Conservation (phyloP, 306 rosid genomes). For the Alnus glutinosa region DNA sequence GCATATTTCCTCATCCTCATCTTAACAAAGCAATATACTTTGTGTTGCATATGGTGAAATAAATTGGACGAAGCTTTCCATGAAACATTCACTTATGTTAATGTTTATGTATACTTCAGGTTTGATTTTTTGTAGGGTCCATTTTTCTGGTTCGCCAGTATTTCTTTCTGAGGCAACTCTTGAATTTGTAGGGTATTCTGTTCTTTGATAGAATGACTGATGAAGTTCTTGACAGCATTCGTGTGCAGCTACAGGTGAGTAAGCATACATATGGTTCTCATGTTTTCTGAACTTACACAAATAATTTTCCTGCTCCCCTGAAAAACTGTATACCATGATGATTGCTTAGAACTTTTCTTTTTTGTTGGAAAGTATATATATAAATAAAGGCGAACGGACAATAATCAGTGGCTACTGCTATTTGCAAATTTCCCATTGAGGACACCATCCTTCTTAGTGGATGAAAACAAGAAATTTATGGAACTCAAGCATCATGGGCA, state of each 20-base stretch:
- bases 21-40: not conserved
- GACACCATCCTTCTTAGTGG: not conserved
- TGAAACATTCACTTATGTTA: not conserved
- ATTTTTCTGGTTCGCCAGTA: not conserved
- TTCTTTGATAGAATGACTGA: slow-evolving; percentile 94
- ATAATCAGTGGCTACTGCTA: not conserved
- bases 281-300: slow-evolving; percentile 6
- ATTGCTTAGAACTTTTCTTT: not conserved
- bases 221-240: slow-evolving; percentile 62
- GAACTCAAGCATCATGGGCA: not conserved
- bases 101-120: not conserved
- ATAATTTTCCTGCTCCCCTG: slow-evolving; percentile 6
- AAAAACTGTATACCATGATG: slow-evolving; percentile 1
- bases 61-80: not conserved
- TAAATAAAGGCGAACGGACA: not conserved
- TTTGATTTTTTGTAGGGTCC: not conserved
- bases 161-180: slow-evolving; percentile 8
- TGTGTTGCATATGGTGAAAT: not conserved
- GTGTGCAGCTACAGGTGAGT: slow-evolving; percentile 65
- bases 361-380: not conserved
- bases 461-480: not conserved
- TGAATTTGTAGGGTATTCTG: slow-evolving; percentile 67
- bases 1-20: not conserved
- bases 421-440: not conserved
- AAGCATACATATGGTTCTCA: slow-evolving; percentile 12